Evolutionary conservation across 2,329 filamentous ascomycete genomes (phyloP), one percentile per base, ranked within the genome.

Genomic region (Ilyonectria sp.): DNA sequence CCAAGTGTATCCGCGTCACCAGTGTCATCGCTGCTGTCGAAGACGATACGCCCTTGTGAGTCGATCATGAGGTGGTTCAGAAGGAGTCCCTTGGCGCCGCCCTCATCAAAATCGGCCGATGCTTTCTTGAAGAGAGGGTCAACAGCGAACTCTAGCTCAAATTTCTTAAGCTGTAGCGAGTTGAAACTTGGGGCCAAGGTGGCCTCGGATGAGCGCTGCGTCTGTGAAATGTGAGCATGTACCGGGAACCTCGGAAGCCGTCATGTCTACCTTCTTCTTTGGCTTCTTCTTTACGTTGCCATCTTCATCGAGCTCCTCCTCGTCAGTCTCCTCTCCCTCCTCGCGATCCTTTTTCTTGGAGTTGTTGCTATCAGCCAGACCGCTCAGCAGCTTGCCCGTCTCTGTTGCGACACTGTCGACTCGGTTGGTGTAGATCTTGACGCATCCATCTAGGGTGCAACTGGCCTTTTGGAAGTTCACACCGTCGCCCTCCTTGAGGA

Each of bases 81-180:
- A 21, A 99, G 86, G 47, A 99, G 86, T 21, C 96, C 96, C 81
- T 98, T 99, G 63, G 96, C 96, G 63, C 96, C 96, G 21, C 96
- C 96, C 83, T 99, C 96, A 78, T 99, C 96, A 72, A 99, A 99
- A 83, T 99, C 96, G 49, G 96, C 96, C 6, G 95, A 97, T 1
- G 95, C 95, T 78, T 99, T 99, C 79, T 99, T 99, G 88, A 99
- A 99, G n/a, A 99, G 83, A 2, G 96, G 96, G 77, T 99, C 96
- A 6, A 99, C 95, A 0, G 95, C 91, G 72, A 99, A 98, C 77
- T 99, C 96, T 50, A 98, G 87, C 75, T 99, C 96, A 76, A 99
- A 95, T 81, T 98, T 99, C 82, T 99, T 99, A 74, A 98, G 86
- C 79, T 97, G 94, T 61, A 99, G 80, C 19, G 95, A 91, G 47